phyloP scores from a whole-genome alignment of 352 stramenopile species.

The Pythium chondricola region DNA sequence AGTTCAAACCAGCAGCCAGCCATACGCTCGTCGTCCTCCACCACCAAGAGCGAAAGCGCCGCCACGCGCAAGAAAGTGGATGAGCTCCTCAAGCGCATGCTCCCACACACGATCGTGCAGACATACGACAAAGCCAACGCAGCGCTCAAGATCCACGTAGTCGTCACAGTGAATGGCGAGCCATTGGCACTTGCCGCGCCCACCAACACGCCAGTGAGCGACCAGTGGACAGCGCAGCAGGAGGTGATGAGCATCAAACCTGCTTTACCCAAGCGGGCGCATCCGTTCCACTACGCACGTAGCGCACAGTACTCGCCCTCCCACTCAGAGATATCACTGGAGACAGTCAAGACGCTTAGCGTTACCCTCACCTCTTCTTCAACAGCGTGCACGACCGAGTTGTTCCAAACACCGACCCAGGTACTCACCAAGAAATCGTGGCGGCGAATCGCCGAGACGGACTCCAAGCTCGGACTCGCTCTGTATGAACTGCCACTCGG shows the following conservation, averaged over 20 bases:
- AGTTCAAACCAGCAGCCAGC: no score
- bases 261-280: not conserved
- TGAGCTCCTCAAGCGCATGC: constrained; percentile 41
- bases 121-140: constrained; percentile 38
- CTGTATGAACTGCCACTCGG: constrained; percentile 45
- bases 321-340: constrained; percentile 11
- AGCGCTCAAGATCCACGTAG: constrained; percentile 23
- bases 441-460: constrained; percentile 31
- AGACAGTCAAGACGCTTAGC: constrained; percentile 12
- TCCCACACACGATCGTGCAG: constrained; percentile 50
- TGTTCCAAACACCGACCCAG: constrained; percentile 6
- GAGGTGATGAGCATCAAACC: constrained; percentile 1
- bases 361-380: constrained; percentile 18
- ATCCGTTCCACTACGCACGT: constrained; percentile 14
- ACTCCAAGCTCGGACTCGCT: constrained; percentile 33
- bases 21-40: not conserved
- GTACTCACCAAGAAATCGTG: constrained; percentile 22
- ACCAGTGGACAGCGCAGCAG: constrained; percentile 14
- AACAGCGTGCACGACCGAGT: constrained; percentile 5
- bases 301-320: not conserved
- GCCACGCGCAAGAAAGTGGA: constrained; percentile 31
- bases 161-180: constrained; percentile 36
- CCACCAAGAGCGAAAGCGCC: not conserved
- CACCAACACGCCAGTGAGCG: constrained; percentile 12
- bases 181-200: constrained; percentile 13